These are phyloP conservation scores for Rubus idaeus DNA, from an alignment of 306 rosid species.

Conservation along the genomic window DNA sequence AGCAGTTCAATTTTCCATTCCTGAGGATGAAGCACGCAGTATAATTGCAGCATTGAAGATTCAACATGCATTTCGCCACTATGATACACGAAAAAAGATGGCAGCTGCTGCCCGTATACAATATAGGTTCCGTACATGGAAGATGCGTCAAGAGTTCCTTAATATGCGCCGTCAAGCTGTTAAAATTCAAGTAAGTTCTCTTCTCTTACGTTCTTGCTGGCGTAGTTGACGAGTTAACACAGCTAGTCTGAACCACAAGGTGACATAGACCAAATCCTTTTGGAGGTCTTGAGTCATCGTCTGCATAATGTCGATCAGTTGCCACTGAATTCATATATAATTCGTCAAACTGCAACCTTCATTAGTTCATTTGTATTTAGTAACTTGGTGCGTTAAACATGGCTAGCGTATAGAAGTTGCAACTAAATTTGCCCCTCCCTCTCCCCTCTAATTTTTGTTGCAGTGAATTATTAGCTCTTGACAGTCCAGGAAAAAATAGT, in stretches of 20 bases:
- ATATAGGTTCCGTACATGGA: constrained; percentile 82
- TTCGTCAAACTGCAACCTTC: constrained; percentile 8
- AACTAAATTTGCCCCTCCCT: neutral
- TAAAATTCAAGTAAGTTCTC: constrained; percentile 72
- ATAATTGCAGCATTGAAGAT: constrained; percentile 95
- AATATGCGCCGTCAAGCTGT: constrained; percentile 70
- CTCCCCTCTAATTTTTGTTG: neutral
- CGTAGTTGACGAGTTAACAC: neutral
- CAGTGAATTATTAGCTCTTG: neutral
- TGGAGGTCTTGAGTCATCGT: neutral
- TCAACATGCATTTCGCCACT: constrained; percentile 86
- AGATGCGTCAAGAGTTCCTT: constrained; percentile 73
- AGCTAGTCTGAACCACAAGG: constrained; percentile 5
- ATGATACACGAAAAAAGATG: constrained; percentile 54
- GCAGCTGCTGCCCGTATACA: constrained; percentile 90
- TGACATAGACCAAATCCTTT: neutral
- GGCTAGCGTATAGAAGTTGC: neutral
- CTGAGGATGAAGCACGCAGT: constrained; percentile 78
- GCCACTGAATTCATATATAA: neutral
- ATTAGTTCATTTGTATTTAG: neutral
- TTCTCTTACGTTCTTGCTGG: constrained; percentile 25
- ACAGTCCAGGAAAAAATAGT: constrained; percentile 15
- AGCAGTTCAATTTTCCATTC: constrained; percentile 45
- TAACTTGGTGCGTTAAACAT: neutral
- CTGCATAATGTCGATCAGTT: too few relatives aligned